Evolutionary conservation across 768 basidiomycete species (phyloP).

Genomic region (Kockovaella imperatae): DNA sequence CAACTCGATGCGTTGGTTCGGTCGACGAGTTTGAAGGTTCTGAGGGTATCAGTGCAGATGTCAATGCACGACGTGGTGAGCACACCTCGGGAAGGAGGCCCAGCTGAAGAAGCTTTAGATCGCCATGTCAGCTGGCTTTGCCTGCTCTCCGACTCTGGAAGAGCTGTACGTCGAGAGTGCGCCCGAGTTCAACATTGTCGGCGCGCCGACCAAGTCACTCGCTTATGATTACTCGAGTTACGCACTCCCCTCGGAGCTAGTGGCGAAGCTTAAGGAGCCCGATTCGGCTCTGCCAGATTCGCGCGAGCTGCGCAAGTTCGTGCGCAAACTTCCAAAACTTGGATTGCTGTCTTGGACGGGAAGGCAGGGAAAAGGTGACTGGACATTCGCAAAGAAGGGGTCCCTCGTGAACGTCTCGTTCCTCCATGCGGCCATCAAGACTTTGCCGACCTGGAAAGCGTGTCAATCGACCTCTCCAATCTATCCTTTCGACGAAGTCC

Average conservation of each 20-base stretch:
- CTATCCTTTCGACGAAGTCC: background rate
- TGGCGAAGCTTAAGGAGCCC: background rate
- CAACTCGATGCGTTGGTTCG: slow-evolving; percentile 4
- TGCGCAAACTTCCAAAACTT: slow-evolving; percentile 9
- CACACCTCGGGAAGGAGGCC: too few species aligned
- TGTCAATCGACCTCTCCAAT: background rate
- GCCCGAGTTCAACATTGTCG: background rate
- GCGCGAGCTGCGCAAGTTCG: slow-evolving; percentile 14
- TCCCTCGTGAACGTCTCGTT: slow-evolving; percentile 6
- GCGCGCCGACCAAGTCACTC: background rate
- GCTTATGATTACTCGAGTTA: too few species aligned
- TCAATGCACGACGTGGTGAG: slow-evolving; percentile 2
- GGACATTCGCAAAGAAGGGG: slow-evolving; percentile 4
- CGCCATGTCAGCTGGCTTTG: background rate
- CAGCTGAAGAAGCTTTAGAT: background rate
- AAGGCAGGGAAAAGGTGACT: slow-evolving; percentile 14
- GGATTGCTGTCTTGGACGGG: slow-evolving; percentile 9
- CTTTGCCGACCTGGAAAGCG: slow-evolving; percentile 1
- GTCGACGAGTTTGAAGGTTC: background rate
- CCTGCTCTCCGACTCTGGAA: background rate
- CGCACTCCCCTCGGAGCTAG: background rate
- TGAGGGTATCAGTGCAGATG: slow-evolving; percentile 2
- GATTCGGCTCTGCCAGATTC: slow-evolving; percentile 11
- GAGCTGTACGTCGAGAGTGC: background rate
- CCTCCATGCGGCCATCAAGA: slow-evolving; percentile 5